Conservation (phyloP, 176 grass and related monocot species). For the Musa beccarii region DNA sequence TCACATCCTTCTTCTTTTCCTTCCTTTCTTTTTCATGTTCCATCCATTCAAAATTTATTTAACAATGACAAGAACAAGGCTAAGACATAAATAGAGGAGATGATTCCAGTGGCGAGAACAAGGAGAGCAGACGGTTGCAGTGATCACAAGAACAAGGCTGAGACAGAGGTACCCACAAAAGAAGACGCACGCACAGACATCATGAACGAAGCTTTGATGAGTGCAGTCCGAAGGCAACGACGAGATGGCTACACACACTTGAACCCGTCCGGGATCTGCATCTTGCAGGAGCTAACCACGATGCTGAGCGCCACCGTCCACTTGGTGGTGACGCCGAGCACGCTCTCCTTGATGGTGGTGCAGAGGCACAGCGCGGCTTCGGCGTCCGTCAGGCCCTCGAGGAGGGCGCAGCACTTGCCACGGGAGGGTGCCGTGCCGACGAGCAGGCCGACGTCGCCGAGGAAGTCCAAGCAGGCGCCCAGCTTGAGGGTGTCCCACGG, state of each 20-base stretch:
- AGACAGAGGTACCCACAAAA: neutral
- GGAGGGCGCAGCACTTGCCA: constrained; percentile 47
- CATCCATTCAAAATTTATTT: too few relatives aligned
- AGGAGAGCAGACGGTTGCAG: too few relatives aligned
- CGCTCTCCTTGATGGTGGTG: constrained; percentile 56
- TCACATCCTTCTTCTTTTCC: too few relatives aligned
- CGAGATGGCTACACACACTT: constrained; percentile 44
- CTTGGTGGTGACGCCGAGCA: constrained; percentile 48
- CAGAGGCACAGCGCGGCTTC: constrained; percentile 76
- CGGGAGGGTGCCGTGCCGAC: constrained; percentile 19
- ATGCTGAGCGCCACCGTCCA: constrained; percentile 66
- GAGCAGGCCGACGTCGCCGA: constrained; percentile 27
- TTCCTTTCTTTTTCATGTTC: too few relatives aligned
- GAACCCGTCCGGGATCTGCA: constrained; percentile 57
- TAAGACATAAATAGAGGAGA: too few relatives aligned
- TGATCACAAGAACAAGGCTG: too few relatives aligned
- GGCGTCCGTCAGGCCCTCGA: constrained; percentile 31
- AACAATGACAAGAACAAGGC: too few relatives aligned
- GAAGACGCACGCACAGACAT: neutral
- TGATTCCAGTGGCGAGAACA: too few relatives aligned
- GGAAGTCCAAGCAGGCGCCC: constrained; percentile 40
- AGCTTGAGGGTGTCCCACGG: constrained; percentile 61
- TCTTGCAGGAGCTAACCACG: constrained; percentile 64
- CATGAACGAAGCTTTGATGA: neutral
- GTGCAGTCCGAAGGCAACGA: neutral